A percentile compares a stretch with the other conserved stretches of the same genome.
Conservation (phyloP, 78 protist genomes). For the Dictyostelium intermedium region DNA sequence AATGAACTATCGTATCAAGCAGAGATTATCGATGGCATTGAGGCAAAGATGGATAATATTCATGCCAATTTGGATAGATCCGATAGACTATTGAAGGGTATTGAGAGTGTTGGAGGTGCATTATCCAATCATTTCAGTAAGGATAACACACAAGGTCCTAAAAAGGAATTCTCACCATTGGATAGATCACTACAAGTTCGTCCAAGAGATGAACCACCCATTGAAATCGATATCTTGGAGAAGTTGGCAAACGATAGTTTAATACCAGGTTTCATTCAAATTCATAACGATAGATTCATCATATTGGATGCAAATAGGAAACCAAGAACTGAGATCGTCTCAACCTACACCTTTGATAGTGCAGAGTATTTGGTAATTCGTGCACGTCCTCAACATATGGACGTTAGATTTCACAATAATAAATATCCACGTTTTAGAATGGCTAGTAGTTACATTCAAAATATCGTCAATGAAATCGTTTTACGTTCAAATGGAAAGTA, state of each 20-base stretch:
- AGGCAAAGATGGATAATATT: constrained; percentile 60
- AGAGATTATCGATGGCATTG: constrained; percentile 54
- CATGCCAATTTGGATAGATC: constrained; percentile 45
- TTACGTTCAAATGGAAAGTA: constrained; percentile 42
- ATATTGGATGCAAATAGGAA: constrained; percentile 51
- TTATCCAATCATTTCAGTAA: constrained; percentile 27
- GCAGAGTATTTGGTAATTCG: constrained; percentile 18
- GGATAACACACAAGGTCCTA: background rate
- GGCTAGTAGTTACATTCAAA: constrained; percentile 53
- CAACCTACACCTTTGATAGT: constrained; percentile 8
- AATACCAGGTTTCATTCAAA: constrained; percentile 36
- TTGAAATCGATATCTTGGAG: constrained; percentile 63
- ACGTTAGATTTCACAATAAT: constrained; percentile 35
- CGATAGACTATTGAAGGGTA: constrained; percentile 57
- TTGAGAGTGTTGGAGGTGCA: constrained; percentile 53
- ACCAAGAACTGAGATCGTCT: background rate
- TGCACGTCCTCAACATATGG: constrained; percentile 72
- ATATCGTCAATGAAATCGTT: constrained; percentile 58
- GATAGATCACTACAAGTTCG: constrained; percentile 33
- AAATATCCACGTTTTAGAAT: constrained; percentile 31
- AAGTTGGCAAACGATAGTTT: constrained; percentile 46
- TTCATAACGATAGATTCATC: constrained; percentile 32
- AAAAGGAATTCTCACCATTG: background rate
- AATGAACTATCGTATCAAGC: constrained; percentile 52
- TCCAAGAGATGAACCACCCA: constrained; percentile 61